Conservation (phyloP, 2,329 filamentous ascomycete genomes). For the Blumeriella jaapii region DNA sequence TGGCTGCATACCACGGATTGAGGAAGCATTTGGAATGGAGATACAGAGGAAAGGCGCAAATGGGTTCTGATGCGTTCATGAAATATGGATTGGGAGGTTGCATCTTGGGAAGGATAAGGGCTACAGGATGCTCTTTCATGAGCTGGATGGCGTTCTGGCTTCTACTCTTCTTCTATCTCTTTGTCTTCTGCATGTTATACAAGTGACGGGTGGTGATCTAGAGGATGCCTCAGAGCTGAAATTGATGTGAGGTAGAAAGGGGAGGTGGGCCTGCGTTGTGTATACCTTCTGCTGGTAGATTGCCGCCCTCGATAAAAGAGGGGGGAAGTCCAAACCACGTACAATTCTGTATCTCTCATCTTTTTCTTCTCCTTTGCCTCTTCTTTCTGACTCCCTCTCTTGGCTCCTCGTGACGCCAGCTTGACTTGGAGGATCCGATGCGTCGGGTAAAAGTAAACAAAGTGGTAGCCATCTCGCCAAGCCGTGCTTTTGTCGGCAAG, state of each 20-base stretch:
- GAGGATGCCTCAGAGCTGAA: too few relatives aligned
- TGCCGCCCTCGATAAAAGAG: neutral
- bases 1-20: slow-evolving; percentile 2
- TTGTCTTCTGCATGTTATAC: too few relatives aligned
- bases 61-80: neutral
- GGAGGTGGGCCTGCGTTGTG: neutral
- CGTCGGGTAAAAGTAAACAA: neutral
- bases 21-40: slow-evolving; percentile 3
- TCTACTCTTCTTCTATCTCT: too few relatives aligned
- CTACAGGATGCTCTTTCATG: slow-evolving; percentile 8
- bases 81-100: slow-evolving; percentile 1
- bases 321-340: neutral
- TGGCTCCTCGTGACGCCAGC: too few relatives aligned
- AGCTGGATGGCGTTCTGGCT: slow-evolving; percentile 16
- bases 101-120: slow-evolving; percentile 2
- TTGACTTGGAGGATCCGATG: neutral
- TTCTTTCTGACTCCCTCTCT: too few relatives aligned
- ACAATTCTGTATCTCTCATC: neutral
- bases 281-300: neutral
- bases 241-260: neutral
- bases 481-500: too few relatives aligned
- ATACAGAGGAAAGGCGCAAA: neutral
- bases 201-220: neutral
- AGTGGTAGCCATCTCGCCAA: slow-evolving; percentile 1
- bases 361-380: too few relatives aligned